Base-by-base conservation (phyloP, 805 yeast genomes). In the Wickerhamiella vanderwaltii region DNA sequence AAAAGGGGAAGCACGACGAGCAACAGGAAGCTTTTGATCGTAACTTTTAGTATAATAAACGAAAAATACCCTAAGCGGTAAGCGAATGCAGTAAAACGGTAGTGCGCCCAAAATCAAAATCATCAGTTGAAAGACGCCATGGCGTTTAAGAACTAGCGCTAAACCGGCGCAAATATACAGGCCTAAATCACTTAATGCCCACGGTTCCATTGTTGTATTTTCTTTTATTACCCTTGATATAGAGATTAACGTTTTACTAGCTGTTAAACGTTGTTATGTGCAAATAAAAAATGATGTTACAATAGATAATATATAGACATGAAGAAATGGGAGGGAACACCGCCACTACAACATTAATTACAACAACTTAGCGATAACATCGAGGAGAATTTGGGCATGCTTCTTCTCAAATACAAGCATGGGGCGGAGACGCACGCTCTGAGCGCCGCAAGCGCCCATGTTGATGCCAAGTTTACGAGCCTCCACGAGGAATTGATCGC, bases 391-490 rank as follows among this genome's bases (percentile, higher is more conserved):
- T 51, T 80, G 84, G 43, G 82, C 88, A 55, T 82, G 93, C 63
- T 77, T 77, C 64, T 77, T 72, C 66, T 79, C 86, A 59, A 82
- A 82, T 16, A 76, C 74, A 53, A 82, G 65, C 34, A 83, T 71
- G 47, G 94, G 94, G 66, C 94, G 75, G 60, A 82, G 68, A 66
- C 94, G 76, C 39, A 83, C 79, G 45, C 87, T 73, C 48, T 67
- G 71, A 43, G 73, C 81, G 41, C 88, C 87, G 64, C 94, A 83
- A 38, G 87, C 93, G 52, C 94, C 94, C 56, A 80, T 71, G 61
- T 83, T 82, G 48, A 80, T 69, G 61, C 94, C 94, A 38, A 58
- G 67, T 35, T 62, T 56, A 64, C 74, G 77, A 71, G 79, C 67
- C 48, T 70, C 74, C 47, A 50, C 51, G 54, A 79, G 62, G 61